Conservation (phyloP, 2,329 filamentous ascomycete genomes). For the Coleophoma cylindrospora region DNA sequence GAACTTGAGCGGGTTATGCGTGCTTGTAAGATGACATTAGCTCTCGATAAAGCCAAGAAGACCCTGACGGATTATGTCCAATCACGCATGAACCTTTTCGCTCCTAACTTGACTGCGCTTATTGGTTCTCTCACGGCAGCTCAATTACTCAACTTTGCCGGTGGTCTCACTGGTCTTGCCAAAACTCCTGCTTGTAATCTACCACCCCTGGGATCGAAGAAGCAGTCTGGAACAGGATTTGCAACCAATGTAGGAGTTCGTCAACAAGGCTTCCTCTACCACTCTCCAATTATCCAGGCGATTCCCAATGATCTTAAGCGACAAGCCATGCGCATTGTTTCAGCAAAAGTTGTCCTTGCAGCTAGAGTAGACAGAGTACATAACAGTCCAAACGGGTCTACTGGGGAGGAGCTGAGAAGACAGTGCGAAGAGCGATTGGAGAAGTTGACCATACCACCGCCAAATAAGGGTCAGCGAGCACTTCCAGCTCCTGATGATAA, state of each 20-base stretch:
- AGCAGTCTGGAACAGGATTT: conserved; percentile 71
- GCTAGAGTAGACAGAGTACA: conserved; percentile 86
- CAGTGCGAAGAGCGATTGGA: conserved; percentile 82
- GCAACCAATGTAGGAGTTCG: conserved; percentile 89
- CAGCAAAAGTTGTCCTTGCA: conserved; percentile 89
- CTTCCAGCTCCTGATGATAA: conserved; percentile 94
- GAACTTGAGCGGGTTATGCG: conserved; percentile 70
- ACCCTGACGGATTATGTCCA: conserved; percentile 91
- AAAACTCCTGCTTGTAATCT: conserved; percentile 94
- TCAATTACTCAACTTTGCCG: conserved; percentile 91
- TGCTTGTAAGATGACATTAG: conserved; percentile 85
- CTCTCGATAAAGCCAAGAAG: conserved; percentile 80
- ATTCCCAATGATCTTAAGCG: conserved; percentile 84
- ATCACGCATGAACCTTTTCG: conserved; percentile 94
- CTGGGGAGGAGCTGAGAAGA: conserved; percentile 75
- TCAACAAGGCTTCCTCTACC: conserved; percentile 89
- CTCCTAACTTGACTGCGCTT: conserved; percentile 85
- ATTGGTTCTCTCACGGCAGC: conserved; percentile 91
- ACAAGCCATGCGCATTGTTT: conserved; percentile 91
- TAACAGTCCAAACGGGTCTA: conserved; percentile 73
- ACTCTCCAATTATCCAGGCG: conserved; percentile 81
- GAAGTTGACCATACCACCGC: conserved; percentile 86
- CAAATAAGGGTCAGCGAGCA: conserved; percentile 82
- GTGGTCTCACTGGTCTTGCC: conserved; percentile 80
- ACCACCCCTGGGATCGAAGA: conserved; percentile 84